Conservation (phyloP, 2,329 filamentous ascomycete species). For the Dryadomyces quercus-mongolicae region DNA sequence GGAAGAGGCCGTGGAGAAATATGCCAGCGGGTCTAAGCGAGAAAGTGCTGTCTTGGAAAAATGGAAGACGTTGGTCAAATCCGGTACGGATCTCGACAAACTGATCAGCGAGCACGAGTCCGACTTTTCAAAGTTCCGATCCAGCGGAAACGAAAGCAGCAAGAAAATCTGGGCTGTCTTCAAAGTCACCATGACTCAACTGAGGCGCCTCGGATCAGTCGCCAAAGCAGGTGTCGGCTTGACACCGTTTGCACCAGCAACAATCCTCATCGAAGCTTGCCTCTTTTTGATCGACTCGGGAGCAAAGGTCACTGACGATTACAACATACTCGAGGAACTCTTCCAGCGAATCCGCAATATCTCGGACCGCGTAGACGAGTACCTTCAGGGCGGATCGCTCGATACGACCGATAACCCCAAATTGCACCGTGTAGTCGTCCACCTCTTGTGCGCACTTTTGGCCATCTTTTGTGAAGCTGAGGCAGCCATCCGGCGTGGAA, state of each 20-base stretch:
- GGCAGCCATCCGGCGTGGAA: background rate
- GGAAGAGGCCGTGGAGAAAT: background rate
- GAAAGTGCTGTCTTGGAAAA: background rate
- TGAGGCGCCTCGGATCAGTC: background rate
- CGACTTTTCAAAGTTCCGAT: background rate
- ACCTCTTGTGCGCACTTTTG: background rate
- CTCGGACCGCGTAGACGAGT: background rate
- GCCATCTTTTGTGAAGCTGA: background rate
- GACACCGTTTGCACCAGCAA: background rate
- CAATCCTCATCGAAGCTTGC: background rate
- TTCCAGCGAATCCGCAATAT: background rate
- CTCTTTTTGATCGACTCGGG: background rate
- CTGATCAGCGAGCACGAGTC: background rate
- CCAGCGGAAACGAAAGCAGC: too few relatives aligned
- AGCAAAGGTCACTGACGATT: background rate
- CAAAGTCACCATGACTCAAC: background rate
- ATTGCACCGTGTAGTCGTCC: background rate
- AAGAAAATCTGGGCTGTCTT: background rate
- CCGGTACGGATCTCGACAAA: background rate
- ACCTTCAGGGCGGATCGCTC: background rate
- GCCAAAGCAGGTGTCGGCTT: background rate
- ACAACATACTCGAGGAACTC: background rate
- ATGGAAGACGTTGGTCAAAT: background rate
- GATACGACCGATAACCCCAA: background rate
- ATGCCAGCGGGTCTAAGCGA: background rate